Evolutionary conservation across 108 stramenopile species (phyloP).

Genomic region (Fragilariopsis cylindrus): DNA sequence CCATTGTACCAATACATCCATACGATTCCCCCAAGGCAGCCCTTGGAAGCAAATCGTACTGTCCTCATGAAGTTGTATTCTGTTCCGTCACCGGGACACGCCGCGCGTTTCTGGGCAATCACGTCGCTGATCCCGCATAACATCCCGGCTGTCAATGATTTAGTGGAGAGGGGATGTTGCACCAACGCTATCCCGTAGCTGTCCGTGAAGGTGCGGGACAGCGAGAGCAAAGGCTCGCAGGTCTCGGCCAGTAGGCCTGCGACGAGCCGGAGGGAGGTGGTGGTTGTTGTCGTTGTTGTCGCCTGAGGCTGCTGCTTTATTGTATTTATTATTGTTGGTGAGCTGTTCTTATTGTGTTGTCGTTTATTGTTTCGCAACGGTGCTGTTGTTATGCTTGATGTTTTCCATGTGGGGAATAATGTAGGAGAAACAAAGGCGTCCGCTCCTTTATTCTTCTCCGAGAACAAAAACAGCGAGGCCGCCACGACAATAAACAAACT

Average conservation of each 20-base stretch:
- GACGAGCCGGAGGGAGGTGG: not conserved
- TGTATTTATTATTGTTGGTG: too few relatives aligned
- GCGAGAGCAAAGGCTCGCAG: not conserved
- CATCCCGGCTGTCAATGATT: constrained; percentile 32
- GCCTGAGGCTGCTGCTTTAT: too few relatives aligned
- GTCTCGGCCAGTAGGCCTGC: not conserved
- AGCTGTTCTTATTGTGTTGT: too few relatives aligned
- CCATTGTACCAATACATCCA: constrained; percentile 16
- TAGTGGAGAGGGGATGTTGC: constrained; percentile 35
- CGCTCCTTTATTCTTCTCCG: not conserved
- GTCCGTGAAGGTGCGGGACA: not conserved
- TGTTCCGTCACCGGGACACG: not conserved
- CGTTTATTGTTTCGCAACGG: not conserved
- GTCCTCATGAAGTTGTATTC: not conserved
- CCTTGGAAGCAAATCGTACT: not conserved
- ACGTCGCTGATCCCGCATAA: constrained; percentile 39
- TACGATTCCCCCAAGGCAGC: not conserved
- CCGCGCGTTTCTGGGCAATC: constrained; percentile 33
- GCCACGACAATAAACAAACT: not conserved
- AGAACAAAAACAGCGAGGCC: not conserved
- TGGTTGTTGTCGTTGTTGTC: not conserved
- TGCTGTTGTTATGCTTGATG: not conserved
- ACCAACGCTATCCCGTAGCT: constrained; percentile 3
- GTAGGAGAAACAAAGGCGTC: not conserved
- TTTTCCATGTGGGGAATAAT: not conserved